Evolutionary conservation across 2,329 filamentous ascomycete genomes (phyloP).

Genomic region (Verticillium albo-atrum): DNA sequence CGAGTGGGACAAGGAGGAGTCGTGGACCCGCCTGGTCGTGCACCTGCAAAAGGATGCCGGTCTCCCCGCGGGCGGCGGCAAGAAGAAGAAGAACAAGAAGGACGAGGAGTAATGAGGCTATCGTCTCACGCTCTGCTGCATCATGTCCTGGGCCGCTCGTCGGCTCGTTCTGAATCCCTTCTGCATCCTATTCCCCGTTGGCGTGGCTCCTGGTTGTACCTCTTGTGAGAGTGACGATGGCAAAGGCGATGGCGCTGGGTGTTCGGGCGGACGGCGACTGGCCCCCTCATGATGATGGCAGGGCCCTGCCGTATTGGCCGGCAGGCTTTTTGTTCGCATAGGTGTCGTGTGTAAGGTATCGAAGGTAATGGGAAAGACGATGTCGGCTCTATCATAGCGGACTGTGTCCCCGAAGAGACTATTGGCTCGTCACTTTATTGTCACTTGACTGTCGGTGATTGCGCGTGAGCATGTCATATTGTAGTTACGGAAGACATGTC

Average conservation of each 20-base stretch:
- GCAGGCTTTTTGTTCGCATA: background rate
- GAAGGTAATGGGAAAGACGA: background rate
- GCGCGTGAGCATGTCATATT: background rate
- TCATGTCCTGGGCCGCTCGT: background rate
- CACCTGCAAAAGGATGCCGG: slow-evolving; percentile 69
- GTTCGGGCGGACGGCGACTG: background rate
- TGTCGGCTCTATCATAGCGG: background rate
- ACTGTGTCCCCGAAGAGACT: background rate
- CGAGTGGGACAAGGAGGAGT: slow-evolving; percentile 93
- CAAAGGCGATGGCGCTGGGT: background rate
- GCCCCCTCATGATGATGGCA: background rate
- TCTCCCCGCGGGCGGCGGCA: slow-evolving; percentile 38
- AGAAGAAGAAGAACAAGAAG: slow-evolving; percentile 65
- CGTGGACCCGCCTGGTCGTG: slow-evolving; percentile 81
- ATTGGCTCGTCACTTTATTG: background rate
- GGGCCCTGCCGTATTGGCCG: background rate
- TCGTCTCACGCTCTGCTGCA: background rate
- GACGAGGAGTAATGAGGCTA: slow-evolving; percentile 28
- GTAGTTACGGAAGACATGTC: background rate
- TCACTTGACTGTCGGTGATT: background rate
- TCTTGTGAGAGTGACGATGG: background rate
- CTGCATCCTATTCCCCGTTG: background rate
- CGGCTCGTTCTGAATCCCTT: background rate
- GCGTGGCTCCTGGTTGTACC: background rate
- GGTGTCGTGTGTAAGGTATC: background rate